phyloP scores from a whole-genome alignment of 192 early-diverging fungal genomes.

The Coemansia reversa region DNA sequence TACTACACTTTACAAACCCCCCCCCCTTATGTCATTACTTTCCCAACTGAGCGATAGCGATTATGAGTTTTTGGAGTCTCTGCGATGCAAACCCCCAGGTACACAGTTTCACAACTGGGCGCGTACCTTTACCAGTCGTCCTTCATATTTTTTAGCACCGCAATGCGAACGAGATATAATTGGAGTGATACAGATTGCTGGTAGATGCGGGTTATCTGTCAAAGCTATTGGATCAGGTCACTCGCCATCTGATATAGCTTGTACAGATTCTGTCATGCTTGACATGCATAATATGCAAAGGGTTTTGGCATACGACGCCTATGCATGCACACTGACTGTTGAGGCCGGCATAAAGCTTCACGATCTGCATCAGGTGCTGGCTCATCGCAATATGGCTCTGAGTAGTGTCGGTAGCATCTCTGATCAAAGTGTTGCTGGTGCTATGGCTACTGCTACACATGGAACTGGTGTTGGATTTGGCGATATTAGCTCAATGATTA shows the following conservation, averaged over 20 bases:
- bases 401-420: slow-evolving; percentile 72
- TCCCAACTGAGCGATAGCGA: slow-evolving; percentile 14
- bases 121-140: slow-evolving; percentile 59
- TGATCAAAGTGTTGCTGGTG: slow-evolving; percentile 71
- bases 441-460: slow-evolving; percentile 72
- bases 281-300: slow-evolving; percentile 66
- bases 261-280: slow-evolving; percentile 64
- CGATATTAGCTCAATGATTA: slow-evolving; percentile 60
- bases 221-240: slow-evolving; percentile 71
- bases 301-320: slow-evolving; percentile 53
- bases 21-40: too few relatives aligned
- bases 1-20: background rate
- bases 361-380: slow-evolving; percentile 59
- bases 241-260: slow-evolving; percentile 74
- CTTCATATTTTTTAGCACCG: slow-evolving; percentile 61
- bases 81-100: slow-evolving; percentile 12
- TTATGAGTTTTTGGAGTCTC: slow-evolving; percentile 16
- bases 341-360: slow-evolving; percentile 66
- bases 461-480: slow-evolving; percentile 66
- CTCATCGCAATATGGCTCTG: slow-evolving; percentile 60
- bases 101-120: slow-evolving; percentile 68
- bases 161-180: slow-evolving; percentile 61
- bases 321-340: slow-evolving; percentile 57
- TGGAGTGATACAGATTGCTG: slow-evolving; percentile 53
- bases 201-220: slow-evolving; percentile 48